Conservation (phyloP, 768 basidiomycete species). For the Roridomyces roridus region DNA sequence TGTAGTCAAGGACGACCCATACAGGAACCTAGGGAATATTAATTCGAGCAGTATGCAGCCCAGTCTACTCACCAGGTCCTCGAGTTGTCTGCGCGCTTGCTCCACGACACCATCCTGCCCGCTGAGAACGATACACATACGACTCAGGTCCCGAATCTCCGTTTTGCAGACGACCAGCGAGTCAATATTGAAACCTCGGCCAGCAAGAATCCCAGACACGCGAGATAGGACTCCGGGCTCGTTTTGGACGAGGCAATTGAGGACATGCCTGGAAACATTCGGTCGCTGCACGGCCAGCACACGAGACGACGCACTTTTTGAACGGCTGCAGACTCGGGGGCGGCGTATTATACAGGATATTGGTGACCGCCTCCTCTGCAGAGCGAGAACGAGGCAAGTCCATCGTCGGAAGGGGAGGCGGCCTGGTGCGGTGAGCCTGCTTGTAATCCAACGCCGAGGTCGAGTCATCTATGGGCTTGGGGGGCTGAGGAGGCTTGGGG, state of each 20-base stretch:
- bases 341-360: conserved; percentile 96
- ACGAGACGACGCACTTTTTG: conserved; percentile 70
- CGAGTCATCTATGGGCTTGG: conserved; percentile 86
- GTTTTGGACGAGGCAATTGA: conserved; percentile 99
- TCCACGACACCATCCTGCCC: conserved; percentile 99
- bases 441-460: conserved; percentile 97
- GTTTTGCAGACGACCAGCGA: conserved; percentile 98
- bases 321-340: conserved; percentile 90
- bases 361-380: conserved; percentile 96
- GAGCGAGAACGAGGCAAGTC: conserved; percentile 84
- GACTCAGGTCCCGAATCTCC: conserved; percentile 93
- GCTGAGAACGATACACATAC: conserved; percentile 97
- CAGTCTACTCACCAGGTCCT: conserved; percentile 80
- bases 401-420: conserved; percentile 85
- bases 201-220: conserved; percentile 96
- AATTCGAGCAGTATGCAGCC: not conserved
- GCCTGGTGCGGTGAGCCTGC: conserved; percentile 66
- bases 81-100: conserved; percentile 93
- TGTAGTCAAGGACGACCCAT: conserved; percentile 99
- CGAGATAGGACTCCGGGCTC: conserved; percentile 99
- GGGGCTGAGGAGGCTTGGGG: conserved; percentile 65
- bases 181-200: conserved; percentile 98
- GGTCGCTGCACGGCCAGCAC: not conserved
- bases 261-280: conserved; percentile 72
- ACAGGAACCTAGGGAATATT: conserved; percentile 82